These are phyloP conservation scores for Moricandia arvensis DNA, from an alignment of 345 rosid species.

Conservation along the genomic window DNA sequence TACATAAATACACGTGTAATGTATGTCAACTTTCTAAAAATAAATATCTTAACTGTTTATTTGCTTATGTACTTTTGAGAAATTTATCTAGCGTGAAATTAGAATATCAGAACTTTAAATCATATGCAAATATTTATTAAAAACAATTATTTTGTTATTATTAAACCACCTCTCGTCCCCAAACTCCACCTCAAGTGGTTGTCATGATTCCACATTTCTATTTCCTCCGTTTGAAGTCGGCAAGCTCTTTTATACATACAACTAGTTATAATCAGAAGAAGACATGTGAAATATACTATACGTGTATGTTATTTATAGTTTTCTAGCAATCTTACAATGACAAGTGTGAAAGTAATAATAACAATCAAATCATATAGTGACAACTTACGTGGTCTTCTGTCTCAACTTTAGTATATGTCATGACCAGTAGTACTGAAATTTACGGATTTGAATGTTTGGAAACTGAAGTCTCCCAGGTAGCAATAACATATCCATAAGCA, in stretches of 20 bases:
- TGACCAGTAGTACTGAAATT: too few species aligned
- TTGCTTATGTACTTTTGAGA: too few species aligned
- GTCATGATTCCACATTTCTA: background rate
- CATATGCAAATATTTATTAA: background rate
- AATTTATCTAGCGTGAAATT: background rate
- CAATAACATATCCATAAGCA: too few species aligned
- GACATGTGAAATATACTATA: background rate
- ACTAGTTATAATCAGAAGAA: background rate
- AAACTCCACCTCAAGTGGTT: constrained; percentile 7
- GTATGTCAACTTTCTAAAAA: background rate
- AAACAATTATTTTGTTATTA: background rate
- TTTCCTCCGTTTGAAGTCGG: background rate
- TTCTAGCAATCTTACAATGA: background rate
- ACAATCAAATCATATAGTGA: background rate
- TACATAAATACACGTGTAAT: too few species aligned
- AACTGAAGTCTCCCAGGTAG: too few species aligned
- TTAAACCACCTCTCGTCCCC: background rate
- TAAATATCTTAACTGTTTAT: background rate
- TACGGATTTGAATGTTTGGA: too few species aligned
- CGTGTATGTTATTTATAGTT: background rate
- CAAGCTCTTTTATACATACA: background rate
- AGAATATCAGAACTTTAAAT: background rate
- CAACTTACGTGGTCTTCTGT: background rate
- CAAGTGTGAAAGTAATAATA: background rate
- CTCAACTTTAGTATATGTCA: background rate